Percentiles rank a stretch among this genome's conserved stretches.
These are phyloP conservation scores for Paracorniculantispora psalliotae DNA, from an alignment of 2,329 filamentous ascomycete species.

Conservation along the genomic window DNA sequence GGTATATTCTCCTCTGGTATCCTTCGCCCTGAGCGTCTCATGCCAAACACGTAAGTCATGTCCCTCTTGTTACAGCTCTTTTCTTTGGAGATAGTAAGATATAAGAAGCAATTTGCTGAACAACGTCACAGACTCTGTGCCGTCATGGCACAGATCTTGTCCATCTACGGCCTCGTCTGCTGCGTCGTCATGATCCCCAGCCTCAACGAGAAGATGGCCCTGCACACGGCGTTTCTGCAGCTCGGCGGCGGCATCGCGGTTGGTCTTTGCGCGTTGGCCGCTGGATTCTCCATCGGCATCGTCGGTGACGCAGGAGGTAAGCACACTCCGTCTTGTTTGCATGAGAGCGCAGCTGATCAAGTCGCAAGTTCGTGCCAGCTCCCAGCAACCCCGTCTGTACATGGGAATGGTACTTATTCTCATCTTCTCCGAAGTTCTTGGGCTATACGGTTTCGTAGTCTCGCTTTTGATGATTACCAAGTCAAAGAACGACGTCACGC, in stretches of 20 bases:
- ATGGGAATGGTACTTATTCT: constrained; percentile 44
- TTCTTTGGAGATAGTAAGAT: too few relatives aligned
- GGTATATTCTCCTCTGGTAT: constrained; percentile 41
- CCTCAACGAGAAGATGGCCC: constrained; percentile 36
- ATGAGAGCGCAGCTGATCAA: not conserved
- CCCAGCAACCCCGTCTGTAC: constrained; percentile 43
- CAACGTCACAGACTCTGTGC: constrained; percentile 30
- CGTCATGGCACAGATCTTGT: constrained; percentile 45
- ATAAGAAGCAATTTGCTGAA: not conserved
- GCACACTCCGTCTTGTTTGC: constrained; percentile 12
- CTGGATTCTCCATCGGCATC: constrained; percentile 43
- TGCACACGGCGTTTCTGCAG: constrained; percentile 40
- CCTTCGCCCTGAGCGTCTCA: constrained; percentile 39
- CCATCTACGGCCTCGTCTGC: constrained; percentile 42
- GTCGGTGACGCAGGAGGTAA: constrained; percentile 41
- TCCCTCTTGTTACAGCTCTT: not conserved
- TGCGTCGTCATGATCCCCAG: constrained; percentile 40
- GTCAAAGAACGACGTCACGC: constrained; percentile 33
- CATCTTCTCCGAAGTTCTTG: constrained; percentile 43
- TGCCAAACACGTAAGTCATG: constrained; percentile 35
- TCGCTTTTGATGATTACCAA: constrained; percentile 45
- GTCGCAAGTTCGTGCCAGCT: constrained; percentile 36
- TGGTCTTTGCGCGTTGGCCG: constrained; percentile 40
- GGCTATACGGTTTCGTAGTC: constrained; percentile 43
- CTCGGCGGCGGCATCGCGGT: constrained; percentile 40